Evolutionary conservation across 2,329 filamentous ascomycete genomes (phyloP).

Genomic region (Aureobasidium subglaciale): DNA sequence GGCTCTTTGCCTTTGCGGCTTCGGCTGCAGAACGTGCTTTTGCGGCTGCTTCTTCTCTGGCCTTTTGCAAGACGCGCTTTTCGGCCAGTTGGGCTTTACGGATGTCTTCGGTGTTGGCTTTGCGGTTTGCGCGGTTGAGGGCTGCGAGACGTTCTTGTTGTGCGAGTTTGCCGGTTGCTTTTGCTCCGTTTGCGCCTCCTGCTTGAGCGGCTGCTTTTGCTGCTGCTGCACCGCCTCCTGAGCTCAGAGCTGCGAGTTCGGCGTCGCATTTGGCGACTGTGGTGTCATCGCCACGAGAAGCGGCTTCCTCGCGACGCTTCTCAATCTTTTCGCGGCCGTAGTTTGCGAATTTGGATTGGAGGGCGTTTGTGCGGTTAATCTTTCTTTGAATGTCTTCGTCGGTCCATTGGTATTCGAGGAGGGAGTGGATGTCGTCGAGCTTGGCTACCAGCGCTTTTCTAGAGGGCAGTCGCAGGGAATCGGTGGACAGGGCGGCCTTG

Average conservation of each 20-base stretch:
- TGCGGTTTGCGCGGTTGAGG: slow-evolving; percentile 78
- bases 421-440: slow-evolving; percentile 68
- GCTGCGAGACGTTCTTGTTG: slow-evolving; percentile 79
- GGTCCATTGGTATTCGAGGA: slow-evolving; percentile 76
- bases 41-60: slow-evolving; percentile 51
- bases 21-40: slow-evolving; percentile 38
- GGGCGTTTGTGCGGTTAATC: slow-evolving; percentile 60
- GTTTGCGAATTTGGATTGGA: slow-evolving; percentile 55
- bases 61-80: slow-evolving; percentile 33
- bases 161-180: slow-evolving; percentile 41
- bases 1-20: slow-evolving; percentile 26
- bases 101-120: slow-evolving; percentile 80
- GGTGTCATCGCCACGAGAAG: slow-evolving; percentile 56
- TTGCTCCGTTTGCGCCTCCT: slow-evolving; percentile 43
- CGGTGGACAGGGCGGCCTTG: slow-evolving; percentile 64
- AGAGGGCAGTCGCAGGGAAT: slow-evolving; percentile 68
- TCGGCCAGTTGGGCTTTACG: slow-evolving; percentile 84
- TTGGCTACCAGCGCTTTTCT: slow-evolving; percentile 62
- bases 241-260: slow-evolving; percentile 51
- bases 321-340: slow-evolving; percentile 62
- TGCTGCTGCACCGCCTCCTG: slow-evolving; percentile 50
- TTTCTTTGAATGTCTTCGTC: slow-evolving; percentile 75
- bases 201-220: slow-evolving; percentile 41
- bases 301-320: slow-evolving; percentile 60
- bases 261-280: slow-evolving; percentile 42